A percentile compares a stretch with the other conserved stretches of the same genome.
Conservation (phyloP, 202 grass and related monocot species). For the Bolboschoenoplectus hybrid region DNA sequence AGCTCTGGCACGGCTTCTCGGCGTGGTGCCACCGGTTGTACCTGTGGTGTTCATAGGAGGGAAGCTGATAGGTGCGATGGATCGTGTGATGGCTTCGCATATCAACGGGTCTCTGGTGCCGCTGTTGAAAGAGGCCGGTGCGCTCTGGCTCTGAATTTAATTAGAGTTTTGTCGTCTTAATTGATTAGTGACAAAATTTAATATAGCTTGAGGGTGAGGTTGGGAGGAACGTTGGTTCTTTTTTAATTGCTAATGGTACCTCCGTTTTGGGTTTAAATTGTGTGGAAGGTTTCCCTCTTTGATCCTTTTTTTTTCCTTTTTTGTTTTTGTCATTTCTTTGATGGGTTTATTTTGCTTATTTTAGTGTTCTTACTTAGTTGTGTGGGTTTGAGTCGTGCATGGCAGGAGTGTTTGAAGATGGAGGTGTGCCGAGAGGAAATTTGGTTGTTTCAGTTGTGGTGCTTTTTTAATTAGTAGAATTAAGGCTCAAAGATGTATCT, state of each 20-base stretch:
- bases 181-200: not conserved
- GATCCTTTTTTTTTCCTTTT: not conserved
- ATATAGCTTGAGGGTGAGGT: slow-evolving; percentile 24
- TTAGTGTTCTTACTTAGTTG: slow-evolving; percentile 21
- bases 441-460: slow-evolving; percentile 29
- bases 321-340: not conserved
- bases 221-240: slow-evolving; percentile 39
- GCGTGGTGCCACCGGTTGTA: slow-evolving; percentile 46
- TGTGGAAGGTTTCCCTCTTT: slow-evolving; percentile 16
- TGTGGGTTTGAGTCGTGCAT: slow-evolving; percentile 32
- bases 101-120: slow-evolving; percentile 90
- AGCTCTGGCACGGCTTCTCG: slow-evolving; percentile 61
- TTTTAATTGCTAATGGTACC: slow-evolving; percentile 38
- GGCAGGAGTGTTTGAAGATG: not conserved
- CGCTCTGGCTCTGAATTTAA: slow-evolving; percentile 80
- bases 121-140: slow-evolving; percentile 86
- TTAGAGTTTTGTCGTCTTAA: not conserved
- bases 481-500: slow-evolving; percentile 32
- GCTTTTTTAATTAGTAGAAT: slow-evolving; percentile 16
- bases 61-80: slow-evolving; percentile 86
- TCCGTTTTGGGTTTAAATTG: slow-evolving; percentile 42
- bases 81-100: slow-evolving; percentile 93
- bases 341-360: slow-evolving; percentile 18
- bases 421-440: not conserved
- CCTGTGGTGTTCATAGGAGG: slow-evolving; percentile 96